phyloP scores from a whole-genome alignment of 2,329 filamentous ascomycete genomes.

The Volutella citrinella region DNA sequence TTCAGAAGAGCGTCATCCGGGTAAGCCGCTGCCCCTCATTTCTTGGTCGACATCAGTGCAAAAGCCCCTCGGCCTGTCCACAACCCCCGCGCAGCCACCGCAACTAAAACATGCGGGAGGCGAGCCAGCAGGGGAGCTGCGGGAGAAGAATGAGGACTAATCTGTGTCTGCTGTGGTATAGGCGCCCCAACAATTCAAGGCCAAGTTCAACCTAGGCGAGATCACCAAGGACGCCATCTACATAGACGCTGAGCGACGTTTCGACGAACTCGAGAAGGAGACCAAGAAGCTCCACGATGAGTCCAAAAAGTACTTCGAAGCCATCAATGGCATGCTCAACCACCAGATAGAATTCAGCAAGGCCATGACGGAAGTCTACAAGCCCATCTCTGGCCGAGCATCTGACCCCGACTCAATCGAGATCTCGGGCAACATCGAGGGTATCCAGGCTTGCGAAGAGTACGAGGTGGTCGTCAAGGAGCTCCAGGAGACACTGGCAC shows the following conservation, averaged over 20 bases:
- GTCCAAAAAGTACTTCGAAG: constrained; percentile 94
- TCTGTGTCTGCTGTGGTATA: constrained; percentile 21
- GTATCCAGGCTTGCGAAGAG: constrained; percentile 92
- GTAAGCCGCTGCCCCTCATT: constrained; percentile 52
- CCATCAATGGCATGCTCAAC: constrained; percentile 95
- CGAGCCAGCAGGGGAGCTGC: too few relatives aligned
- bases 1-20: constrained; percentile 83
- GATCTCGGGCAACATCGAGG: constrained; percentile 84
- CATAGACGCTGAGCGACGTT: constrained; percentile 88
- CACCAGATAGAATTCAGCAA: constrained; percentile 99
- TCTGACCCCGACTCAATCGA: constrained; percentile 86
- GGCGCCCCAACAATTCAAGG: constrained; percentile 90
- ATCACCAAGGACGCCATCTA: constrained; percentile 94
- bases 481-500: constrained; percentile 80
- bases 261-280: constrained; percentile 89
- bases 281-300: constrained; percentile 97
- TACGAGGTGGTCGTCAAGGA: constrained; percentile 91
- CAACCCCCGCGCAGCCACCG: neutral
- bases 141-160: neutral
- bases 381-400: constrained; percentile 92
- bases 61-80: constrained; percentile 4
- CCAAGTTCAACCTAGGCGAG: constrained; percentile 93
- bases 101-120: too few relatives aligned
- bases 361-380: constrained; percentile 94
- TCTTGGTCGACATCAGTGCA: constrained; percentile 13